Conservation (phyloP, 352 stramenopile genomes). For the Phytophthora meadii region DNA sequence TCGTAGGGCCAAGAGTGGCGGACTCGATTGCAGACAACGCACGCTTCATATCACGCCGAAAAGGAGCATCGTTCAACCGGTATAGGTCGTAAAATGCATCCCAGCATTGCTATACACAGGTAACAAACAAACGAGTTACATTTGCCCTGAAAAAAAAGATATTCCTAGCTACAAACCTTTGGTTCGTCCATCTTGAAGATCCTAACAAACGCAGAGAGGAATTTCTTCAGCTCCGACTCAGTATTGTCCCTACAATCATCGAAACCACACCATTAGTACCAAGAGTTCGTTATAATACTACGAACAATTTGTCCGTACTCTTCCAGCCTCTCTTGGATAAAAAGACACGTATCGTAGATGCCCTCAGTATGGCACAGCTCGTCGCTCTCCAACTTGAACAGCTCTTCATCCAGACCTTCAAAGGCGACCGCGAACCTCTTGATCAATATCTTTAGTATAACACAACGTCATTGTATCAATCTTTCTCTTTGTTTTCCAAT, state of each 20-base stretch:
- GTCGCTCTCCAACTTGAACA: constrained; percentile 80
- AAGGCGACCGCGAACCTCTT: constrained; percentile 67
- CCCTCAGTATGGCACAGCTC: constrained; percentile 64
- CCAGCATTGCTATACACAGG: constrained; percentile 53
- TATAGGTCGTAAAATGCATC: constrained; percentile 53
- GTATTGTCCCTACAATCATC: constrained; percentile 20
- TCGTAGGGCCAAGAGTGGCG: constrained; percentile 52
- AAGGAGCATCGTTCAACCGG: constrained; percentile 47
- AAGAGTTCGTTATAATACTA: neutral
- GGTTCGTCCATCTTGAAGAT: constrained; percentile 71
- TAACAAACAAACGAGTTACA: constrained; percentile 1
- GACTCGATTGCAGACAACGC: constrained; percentile 60
- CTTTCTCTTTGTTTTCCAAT: neutral
- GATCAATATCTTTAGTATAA: constrained; percentile 53
- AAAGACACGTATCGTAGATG: constrained; percentile 55
- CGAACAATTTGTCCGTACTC: constrained; percentile 49
- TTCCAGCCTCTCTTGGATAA: constrained; percentile 57
- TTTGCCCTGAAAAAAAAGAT: neutral
- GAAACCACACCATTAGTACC: neutral
- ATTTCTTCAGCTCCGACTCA: constrained; percentile 44
- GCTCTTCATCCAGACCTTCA: constrained; percentile 53
- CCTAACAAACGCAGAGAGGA: constrained; percentile 58
- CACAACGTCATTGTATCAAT: neutral
- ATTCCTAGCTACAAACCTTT: constrained; percentile 48
- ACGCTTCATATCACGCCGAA: constrained; percentile 79